phyloP scores from a whole-genome alignment of 805 yeast genomes.

The Huiozyma sinensis region DNA sequence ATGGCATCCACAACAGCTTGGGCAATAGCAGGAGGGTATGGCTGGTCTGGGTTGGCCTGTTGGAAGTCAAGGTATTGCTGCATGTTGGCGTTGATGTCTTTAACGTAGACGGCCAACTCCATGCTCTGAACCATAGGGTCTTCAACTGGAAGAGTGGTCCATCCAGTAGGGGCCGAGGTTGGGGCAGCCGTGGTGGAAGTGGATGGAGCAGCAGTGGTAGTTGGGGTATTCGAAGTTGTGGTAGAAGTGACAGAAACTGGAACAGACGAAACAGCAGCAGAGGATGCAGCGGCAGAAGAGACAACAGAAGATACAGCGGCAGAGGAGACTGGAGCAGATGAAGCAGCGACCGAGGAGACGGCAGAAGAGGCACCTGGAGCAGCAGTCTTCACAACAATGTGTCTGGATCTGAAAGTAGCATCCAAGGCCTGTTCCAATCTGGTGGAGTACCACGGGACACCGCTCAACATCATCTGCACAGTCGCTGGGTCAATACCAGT shows the following conservation, averaged over 20 bases:
- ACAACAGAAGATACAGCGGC: slow-evolving; percentile 1
- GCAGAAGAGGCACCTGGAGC: slow-evolving; percentile 12
- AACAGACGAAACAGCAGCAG: background rate
- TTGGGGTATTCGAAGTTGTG: background rate
- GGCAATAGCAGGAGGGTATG: slow-evolving; percentile 3
- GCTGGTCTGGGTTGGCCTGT: slow-evolving; percentile 4
- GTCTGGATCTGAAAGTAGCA: slow-evolving; percentile 5
- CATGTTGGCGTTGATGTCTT: slow-evolving; percentile 5
- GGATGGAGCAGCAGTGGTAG: background rate
- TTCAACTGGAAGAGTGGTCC: slow-evolving; percentile 3
- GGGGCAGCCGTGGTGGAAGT: background rate
- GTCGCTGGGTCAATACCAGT: slow-evolving; percentile 17
- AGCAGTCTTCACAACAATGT: slow-evolving; percentile 9
- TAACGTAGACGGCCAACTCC: slow-evolving; percentile 6
- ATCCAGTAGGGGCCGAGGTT: slow-evolving; percentile 1
- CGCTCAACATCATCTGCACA: slow-evolving; percentile 24
- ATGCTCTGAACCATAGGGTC: slow-evolving; percentile 2
- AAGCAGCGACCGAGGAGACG: slow-evolving; percentile 3
- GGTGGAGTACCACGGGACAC: slow-evolving; percentile 28
- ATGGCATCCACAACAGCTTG: background rate
- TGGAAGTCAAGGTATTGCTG: slow-evolving; percentile 3
- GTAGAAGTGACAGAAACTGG: no score
- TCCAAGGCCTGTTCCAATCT: slow-evolving; percentile 8
- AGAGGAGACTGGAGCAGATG: slow-evolving; percentile 3
- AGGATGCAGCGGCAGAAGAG: background rate